Percentiles rank a stretch among this genome's conserved stretches.
phyloP scores from a whole-genome alignment of 495 filamentous ascomycete genomes.

The Corynascus novoguineensis region DNA sequence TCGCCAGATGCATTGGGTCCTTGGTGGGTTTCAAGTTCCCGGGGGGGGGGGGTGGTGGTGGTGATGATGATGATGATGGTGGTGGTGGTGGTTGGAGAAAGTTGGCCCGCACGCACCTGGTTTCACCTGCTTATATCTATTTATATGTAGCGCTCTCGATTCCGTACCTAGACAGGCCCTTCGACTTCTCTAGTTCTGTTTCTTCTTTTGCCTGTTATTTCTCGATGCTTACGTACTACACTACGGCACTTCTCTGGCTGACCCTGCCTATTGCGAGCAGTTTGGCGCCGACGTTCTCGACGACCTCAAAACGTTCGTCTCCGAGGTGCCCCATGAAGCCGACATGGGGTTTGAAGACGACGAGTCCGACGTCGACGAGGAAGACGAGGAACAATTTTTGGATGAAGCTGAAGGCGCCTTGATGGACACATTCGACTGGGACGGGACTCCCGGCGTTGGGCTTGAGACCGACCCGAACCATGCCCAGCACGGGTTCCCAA shows the following conservation, averaged over 20 bases:
- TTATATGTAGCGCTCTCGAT: too few species aligned
- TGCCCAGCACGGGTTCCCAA: constrained; percentile 27
- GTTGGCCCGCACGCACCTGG: too few species aligned
- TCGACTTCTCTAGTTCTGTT: too few species aligned
- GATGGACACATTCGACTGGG: neutral
- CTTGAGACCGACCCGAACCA: constrained; percentile 10
- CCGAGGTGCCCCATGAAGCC: constrained; percentile 5
- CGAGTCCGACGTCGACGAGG: constrained; percentile 21
- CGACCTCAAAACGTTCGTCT: constrained; percentile 23
- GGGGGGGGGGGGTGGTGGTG: too few species aligned
- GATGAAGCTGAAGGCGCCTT: neutral
- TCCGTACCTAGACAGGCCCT: too few species aligned
- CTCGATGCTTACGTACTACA: too few species aligned
- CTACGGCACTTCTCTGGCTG: neutral
- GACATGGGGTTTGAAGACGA: constrained; percentile 15
- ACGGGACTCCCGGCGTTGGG: neutral
- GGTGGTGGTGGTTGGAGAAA: too few species aligned
- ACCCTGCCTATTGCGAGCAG: constrained; percentile 1
- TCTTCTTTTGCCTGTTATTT: too few species aligned
- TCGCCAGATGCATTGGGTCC: neutral
- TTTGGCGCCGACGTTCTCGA: constrained; percentile 24
- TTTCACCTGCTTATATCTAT: too few species aligned
- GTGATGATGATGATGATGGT: too few species aligned
- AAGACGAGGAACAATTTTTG: constrained; percentile 9
- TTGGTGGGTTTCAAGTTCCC: too few species aligned